Conservation (phyloP, 2,329 filamentous ascomycete species). For the Exophiala alcalophila region DNA sequence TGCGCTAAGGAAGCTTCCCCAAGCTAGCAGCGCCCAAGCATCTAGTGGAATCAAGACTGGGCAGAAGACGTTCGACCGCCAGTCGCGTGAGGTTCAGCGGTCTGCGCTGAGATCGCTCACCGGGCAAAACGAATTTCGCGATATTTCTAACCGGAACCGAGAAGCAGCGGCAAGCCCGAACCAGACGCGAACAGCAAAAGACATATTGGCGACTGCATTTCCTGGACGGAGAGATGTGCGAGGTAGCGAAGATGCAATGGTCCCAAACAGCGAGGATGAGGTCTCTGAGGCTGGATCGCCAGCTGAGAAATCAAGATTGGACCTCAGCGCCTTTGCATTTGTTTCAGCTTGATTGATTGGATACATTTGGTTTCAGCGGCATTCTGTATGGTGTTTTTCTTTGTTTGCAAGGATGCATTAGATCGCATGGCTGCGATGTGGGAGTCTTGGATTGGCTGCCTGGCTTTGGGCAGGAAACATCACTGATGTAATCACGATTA, state of each 20-base stretch:
- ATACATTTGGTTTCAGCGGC: conserved; percentile 9
- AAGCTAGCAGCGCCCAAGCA: conserved; percentile 1
- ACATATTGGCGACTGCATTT: too few species aligned
- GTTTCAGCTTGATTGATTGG: conserved; percentile 26
- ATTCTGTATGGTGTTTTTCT: conserved; percentile 12
- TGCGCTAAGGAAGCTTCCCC: conserved; percentile 17
- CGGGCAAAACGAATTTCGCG: too few species aligned
- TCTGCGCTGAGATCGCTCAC: conserved; percentile 22
- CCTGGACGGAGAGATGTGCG: neutral
- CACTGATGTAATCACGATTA: conserved; percentile 7
- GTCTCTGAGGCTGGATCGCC: conserved; percentile 21
- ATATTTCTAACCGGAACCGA: too few species aligned
- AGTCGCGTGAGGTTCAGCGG: conserved; percentile 15
- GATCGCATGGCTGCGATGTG: conserved; percentile 10
- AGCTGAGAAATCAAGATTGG: conserved; percentile 28
- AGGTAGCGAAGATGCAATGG: conserved; percentile 53
- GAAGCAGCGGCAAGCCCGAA: too few species aligned
- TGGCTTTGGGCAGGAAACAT: conserved; percentile 16
- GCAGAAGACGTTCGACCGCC: conserved; percentile 19
- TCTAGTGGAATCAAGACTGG: conserved; percentile 6
- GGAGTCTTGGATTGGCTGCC: conserved; percentile 13
- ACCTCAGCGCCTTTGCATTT: conserved; percentile 41
- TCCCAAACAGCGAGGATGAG: conserved; percentile 50
- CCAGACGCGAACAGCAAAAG: neutral
- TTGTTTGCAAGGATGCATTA: neutral